Base-by-base conservation (phyloP, 371 early-diverging fungal genomes). In the Mucor saturninus region DNA sequence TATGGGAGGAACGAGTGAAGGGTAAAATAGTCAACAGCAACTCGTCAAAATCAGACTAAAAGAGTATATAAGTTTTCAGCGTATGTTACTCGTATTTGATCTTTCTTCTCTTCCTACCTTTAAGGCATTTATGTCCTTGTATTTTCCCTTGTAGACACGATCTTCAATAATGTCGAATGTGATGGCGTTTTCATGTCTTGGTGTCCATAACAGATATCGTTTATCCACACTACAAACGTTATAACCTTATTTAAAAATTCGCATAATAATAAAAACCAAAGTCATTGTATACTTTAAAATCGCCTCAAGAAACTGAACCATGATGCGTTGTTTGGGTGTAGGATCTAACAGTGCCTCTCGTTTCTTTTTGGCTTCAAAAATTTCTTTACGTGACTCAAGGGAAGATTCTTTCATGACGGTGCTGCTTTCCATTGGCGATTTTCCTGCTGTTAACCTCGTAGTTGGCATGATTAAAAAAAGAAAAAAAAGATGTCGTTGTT, bases 91-190 rank as follows among this genome's bases (percentile, higher is more conserved):
- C 21, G 21, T 21, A 1, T 21, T 21, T 21, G 21, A 21, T 21
- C 21, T 21, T 21, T 21, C 21, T 21, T 21, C 21, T 21, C 21
- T 21, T 21, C 21, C 21, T 63, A 71, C 72, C 64, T 67, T 61
- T 6, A 71, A 61, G 3, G 58, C 48, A 31, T 31, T 21, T 13
- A 71, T 29, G 54, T 64, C 59, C 50, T 67, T 56, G 40, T 64
- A 71, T 58, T 63, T 59, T 29, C 54, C 55, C 40, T 64, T 64
- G 42, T 63, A 64, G 29, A 62, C 59, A 37, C 68, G 67, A 45
- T 67, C 61, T 42, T 64, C 26, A 48, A 71, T 59, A 13, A 45
- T 39, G 14, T 67, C 67, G 14, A 67, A 29, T 13, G 40, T 43
- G 54, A 58, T 38, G 7, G 50, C 9, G 7, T 8, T 30, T 3